Conservation (phyloP, 352 stramenopile species). For the Phytophthora foliorum region DNA sequence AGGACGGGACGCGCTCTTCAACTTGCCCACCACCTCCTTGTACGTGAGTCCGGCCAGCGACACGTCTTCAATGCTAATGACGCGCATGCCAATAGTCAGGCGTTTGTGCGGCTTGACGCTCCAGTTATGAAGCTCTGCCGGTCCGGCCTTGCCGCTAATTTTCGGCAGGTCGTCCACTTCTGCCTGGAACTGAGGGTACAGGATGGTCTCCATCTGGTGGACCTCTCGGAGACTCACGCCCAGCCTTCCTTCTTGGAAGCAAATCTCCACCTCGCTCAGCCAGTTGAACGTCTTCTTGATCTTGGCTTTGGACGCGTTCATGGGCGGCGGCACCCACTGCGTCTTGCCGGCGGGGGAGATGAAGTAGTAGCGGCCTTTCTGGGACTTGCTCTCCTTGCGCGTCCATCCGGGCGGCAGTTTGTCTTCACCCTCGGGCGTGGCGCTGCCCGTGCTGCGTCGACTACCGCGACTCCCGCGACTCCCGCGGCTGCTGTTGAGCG, state of each 20-base stretch:
- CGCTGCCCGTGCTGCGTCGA: conserved; percentile 37
- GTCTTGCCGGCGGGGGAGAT: conserved; percentile 86
- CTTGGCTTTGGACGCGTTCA: conserved; percentile 34
- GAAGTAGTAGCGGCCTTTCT: conserved; percentile 89
- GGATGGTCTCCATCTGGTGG: conserved; percentile 76
- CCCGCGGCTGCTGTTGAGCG: conserved; percentile 26
- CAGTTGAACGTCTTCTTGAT: conserved; percentile 78
- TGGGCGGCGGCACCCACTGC: conserved; percentile 75
- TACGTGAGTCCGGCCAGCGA: conserved; percentile 82
- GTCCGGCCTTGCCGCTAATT: conserved; percentile 85
- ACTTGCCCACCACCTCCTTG: conserved; percentile 81
- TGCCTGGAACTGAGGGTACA: conserved; percentile 89
- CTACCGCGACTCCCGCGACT: conserved; percentile 32
- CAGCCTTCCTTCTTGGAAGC: conserved; percentile 82
- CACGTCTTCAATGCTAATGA: conserved; percentile 81
- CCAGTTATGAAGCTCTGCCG: conserved; percentile 91
- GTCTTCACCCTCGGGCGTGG: conserved; percentile 36
- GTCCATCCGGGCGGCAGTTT: conserved; percentile 82
- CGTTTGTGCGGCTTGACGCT: conserved; percentile 87
- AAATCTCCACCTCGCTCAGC: conserved; percentile 86
- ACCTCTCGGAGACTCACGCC: conserved; percentile 88
- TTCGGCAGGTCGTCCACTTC: conserved; percentile 91
- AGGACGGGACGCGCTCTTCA: conserved; percentile 77
- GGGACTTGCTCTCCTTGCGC: conserved; percentile 86
- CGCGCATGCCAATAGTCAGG: conserved; percentile 85